Evolutionary conservation across 805 yeast species (phyloP).

Genomic region (Pichia pseudocactophila): DNA sequence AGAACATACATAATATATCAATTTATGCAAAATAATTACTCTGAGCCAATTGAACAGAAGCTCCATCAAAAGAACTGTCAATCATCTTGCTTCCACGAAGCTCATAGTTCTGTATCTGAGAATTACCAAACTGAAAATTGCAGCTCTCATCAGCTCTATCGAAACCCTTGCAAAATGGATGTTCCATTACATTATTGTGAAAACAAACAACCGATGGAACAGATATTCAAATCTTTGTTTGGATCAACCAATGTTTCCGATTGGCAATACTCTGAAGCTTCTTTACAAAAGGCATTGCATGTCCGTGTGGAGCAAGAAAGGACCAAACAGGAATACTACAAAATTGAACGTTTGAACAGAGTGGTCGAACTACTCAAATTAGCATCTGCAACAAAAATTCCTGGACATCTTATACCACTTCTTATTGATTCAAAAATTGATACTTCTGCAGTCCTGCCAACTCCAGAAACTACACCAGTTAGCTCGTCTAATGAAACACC

Average conservation of each 20-base stretch:
- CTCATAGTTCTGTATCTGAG: no score
- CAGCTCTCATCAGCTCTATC: neutral
- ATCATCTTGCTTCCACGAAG: no score
- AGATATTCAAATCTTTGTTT: conserved; percentile 35
- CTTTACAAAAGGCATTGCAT: conserved; percentile 49
- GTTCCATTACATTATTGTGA: neutral
- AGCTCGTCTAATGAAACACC: neutral
- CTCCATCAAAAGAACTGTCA: no score
- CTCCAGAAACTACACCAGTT: neutral
- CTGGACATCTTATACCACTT: conserved; percentile 52
- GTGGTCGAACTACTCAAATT: conserved; percentile 53
- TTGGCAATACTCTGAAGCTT: conserved; percentile 50
- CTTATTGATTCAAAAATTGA: conserved; percentile 32
- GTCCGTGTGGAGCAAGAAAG: conserved; percentile 66
- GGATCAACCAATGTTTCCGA: conserved; percentile 40
- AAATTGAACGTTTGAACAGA: conserved; percentile 50
- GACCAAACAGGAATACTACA: conserved; percentile 72
- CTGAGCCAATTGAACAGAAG: no score
- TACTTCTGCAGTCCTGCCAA: conserved; percentile 1
- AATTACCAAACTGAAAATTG: no score
- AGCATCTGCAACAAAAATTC: conserved; percentile 55
- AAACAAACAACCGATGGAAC: neutral
- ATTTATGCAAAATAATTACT: no score
- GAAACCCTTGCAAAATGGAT: neutral
- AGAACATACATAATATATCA: no score